These are phyloP conservation scores for Lactarius vividus DNA, from an alignment of 768 basidiomycete genomes.

Conservation along the genomic window DNA sequence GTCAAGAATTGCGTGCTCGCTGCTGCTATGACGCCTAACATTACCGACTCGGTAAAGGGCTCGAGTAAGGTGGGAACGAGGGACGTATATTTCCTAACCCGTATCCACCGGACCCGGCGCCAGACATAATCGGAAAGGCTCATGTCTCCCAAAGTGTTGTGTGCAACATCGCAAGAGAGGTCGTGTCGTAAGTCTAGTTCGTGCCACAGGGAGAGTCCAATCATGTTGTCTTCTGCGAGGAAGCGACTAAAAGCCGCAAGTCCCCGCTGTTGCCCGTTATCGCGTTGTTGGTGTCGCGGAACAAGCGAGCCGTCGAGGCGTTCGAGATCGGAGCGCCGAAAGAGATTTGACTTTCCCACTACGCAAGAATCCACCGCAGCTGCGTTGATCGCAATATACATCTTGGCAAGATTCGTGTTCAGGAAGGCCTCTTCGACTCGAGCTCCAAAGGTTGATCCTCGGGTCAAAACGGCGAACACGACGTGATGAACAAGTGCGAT, in stretches of 20 bases:
- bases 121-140: conserved; percentile 78
- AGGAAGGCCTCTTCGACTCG: conserved; percentile 90
- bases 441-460: conserved; percentile 65
- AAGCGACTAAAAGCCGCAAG: conserved; percentile 82
- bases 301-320: conserved; percentile 65
- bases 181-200: conserved; percentile 86
- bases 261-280: conserved; percentile 44
- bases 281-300: conserved; percentile 29
- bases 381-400: conserved; percentile 94
- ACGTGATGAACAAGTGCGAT: conserved; percentile 94
- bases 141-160: conserved; percentile 89
- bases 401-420: conserved; percentile 96
- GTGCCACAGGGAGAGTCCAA: conserved; percentile 89
- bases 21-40: conserved; percentile 64
- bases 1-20: conserved; percentile 51
- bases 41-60: conserved; percentile 86
- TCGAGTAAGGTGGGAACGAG: conserved; percentile 81
- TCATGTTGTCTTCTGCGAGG: conserved; percentile 98
- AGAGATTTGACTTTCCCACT: conserved; percentile 94
- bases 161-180: conserved; percentile 85
- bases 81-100: conserved; percentile 94
- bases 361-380: conserved; percentile 91
- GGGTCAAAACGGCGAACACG: conserved; percentile 78
- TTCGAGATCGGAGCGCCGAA: conserved; percentile 85
- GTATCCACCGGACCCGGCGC: conserved; percentile 93